Conservation (phyloP, 345 rosid species). For the Eucalyptus cloeziana region DNA sequence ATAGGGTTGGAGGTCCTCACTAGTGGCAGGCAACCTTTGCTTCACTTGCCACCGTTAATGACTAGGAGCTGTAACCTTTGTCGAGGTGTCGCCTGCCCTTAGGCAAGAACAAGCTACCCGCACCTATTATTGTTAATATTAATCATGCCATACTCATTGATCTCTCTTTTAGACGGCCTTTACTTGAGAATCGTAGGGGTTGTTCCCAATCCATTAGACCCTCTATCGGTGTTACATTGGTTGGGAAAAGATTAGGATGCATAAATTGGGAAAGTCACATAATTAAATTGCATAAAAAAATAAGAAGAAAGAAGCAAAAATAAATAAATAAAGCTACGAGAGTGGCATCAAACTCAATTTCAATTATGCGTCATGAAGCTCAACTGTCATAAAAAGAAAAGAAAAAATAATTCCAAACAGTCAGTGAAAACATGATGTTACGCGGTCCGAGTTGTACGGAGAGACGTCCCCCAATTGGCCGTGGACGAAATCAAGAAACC, state of each 20-base stretch:
- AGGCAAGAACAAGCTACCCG: accelerated
- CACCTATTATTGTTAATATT: accelerated
- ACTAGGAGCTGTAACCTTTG: no score
- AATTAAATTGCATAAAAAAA: not conserved
- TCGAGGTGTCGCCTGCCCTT: accelerated
- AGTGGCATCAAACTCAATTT: not conserved
- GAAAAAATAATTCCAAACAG: accelerated
- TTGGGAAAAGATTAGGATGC: not conserved
- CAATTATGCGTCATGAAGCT: not conserved
- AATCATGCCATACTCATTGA: accelerated
- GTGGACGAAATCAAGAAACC: not conserved
- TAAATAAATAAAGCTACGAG: not conserved
- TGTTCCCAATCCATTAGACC: accelerated
- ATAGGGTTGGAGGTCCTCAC: not conserved
- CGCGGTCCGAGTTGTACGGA: not conserved
- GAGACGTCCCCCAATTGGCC: not conserved
- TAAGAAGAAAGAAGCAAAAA: not conserved
- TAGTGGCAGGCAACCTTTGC: accelerated
- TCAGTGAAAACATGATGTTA: not conserved
- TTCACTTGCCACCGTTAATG: not conserved
- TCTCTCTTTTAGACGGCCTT: no score
- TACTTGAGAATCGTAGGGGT: accelerated
- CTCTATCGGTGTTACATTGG: no score
- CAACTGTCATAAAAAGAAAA: not conserved
- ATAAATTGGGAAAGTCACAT: not conserved